phyloP scores from a whole-genome alignment of 441 rosid genomes.

The Pelargonium australe region DNA sequence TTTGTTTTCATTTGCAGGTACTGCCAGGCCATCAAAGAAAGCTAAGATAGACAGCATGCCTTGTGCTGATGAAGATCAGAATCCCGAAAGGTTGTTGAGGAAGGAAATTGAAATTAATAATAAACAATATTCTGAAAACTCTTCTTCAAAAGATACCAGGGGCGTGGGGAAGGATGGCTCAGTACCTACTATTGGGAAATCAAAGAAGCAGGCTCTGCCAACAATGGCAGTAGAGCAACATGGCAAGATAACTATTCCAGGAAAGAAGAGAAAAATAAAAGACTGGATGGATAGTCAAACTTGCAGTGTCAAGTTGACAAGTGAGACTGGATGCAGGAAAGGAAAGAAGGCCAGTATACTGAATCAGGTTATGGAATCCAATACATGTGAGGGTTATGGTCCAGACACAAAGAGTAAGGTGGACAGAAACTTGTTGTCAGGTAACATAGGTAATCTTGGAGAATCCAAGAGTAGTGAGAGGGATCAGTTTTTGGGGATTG shows the following conservation, averaged over 20 bases:
- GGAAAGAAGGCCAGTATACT: slow-evolving; percentile 4
- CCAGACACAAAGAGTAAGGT: slow-evolving; percentile 1
- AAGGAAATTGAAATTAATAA: slow-evolving; percentile 1
- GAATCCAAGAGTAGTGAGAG: slow-evolving; percentile 1
- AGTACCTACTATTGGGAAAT: slow-evolving; percentile 8
- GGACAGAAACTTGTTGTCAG: background rate
- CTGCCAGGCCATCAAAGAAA: slow-evolving; percentile 8
- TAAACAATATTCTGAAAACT: slow-evolving; percentile 5
- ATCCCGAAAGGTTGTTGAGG: background rate
- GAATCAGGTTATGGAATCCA: slow-evolving; percentile 3
- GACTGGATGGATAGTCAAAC: slow-evolving; percentile 5
- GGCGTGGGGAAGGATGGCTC: slow-evolving; percentile 1
- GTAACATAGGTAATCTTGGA: background rate
- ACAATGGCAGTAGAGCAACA: slow-evolving; percentile 1
- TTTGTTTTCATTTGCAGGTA: slow-evolving; percentile 6
- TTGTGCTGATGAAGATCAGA: slow-evolving; percentile 8
- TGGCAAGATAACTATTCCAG: slow-evolving; percentile 6
- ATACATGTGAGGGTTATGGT: background rate
- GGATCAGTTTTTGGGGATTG: background rate
- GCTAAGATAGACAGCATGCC: slow-evolving; percentile 2
- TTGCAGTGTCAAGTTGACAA: slow-evolving; percentile 6
- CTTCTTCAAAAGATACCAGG: background rate
- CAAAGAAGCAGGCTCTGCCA: slow-evolving; percentile 5
- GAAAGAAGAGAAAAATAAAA: slow-evolving; percentile 8
- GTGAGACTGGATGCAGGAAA: slow-evolving; percentile 7